phyloP scores from a whole-genome alignment of 2,329 filamentous ascomycete species.

The Cladosporium sp. region DNA sequence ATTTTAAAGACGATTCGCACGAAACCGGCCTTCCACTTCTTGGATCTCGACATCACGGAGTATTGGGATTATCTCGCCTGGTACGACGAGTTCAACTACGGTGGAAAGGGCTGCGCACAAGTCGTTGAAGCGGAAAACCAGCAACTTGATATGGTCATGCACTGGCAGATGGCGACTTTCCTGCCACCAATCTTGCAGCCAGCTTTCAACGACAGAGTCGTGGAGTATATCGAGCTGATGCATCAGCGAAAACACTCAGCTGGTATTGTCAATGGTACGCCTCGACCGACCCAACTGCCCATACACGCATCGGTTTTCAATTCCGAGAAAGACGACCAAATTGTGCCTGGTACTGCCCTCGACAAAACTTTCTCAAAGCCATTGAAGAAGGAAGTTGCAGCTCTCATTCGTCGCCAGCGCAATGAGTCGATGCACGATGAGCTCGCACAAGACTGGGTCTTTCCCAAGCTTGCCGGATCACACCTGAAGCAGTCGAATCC shows the following conservation, averaged over 20 bases:
- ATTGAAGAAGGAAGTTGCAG: constrained; percentile 79
- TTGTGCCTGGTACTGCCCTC: constrained; percentile 58
- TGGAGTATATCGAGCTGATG: constrained; percentile 95
- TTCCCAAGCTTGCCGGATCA: constrained; percentile 73
- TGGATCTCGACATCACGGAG: constrained; percentile 94
- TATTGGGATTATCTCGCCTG: constrained; percentile 99
- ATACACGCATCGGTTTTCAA: constrained; percentile 50
- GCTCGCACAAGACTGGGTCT: constrained; percentile 78
- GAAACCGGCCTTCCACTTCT: constrained; percentile 93
- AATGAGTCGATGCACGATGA: constrained; percentile 86
- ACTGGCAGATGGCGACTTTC: constrained; percentile 95
- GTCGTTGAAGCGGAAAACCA: constrained; percentile 74
- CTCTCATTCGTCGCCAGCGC: constrained; percentile 78
- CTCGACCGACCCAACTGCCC: constrained; percentile 57
- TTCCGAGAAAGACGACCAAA: constrained; percentile 55
- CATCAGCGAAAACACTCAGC: constrained; percentile 71
- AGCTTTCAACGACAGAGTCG: constrained; percentile 84
- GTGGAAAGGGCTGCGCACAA: constrained; percentile 82
- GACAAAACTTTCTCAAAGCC: constrained; percentile 83
- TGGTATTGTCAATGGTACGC: constrained; percentile 41
- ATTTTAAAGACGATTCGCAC: constrained; percentile 95
- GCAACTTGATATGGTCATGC: constrained; percentile 85
- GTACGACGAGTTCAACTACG: constrained; percentile 99
- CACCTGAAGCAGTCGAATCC: constrained; percentile 64
- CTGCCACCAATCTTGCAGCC: constrained; percentile 74